Evolutionary conservation across 2,329 filamentous ascomycete species (phyloP).

Genomic region (Hypoxylon sp.): DNA sequence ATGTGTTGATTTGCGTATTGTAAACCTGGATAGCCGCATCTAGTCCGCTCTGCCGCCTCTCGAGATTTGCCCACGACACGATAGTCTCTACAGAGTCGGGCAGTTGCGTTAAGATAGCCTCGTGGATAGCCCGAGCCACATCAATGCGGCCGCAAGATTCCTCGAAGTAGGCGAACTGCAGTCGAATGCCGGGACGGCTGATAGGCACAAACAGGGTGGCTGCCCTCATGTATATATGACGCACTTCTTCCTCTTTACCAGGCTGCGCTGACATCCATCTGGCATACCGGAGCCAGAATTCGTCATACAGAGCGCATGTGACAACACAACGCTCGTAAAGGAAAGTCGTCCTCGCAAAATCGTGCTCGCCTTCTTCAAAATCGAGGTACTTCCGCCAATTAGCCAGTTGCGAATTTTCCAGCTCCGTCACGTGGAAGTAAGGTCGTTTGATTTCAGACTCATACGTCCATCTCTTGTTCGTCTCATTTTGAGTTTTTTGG

Average conservation of each 20-base stretch:
- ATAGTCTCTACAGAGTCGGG: conserved; percentile 90
- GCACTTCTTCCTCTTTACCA: conserved; percentile 87
- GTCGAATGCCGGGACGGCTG: conserved; percentile 81
- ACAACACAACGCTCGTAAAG: conserved; percentile 95
- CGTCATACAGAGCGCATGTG: conserved; percentile 93
- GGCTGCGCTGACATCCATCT: conserved; percentile 89
- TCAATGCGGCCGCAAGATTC: conserved; percentile 83
- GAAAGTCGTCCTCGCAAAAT: conserved; percentile 79
- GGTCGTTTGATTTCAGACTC: conserved; percentile 95
- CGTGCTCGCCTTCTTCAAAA: conserved; percentile 89
- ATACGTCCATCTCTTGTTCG: conserved; percentile 92
- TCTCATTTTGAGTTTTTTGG: conserved; percentile 84
- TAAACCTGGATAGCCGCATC: conserved; percentile 87
- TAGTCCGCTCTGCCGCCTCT: conserved; percentile 83
- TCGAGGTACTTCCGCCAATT: conserved; percentile 98
- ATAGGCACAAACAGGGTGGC: conserved; percentile 88
- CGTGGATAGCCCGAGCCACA: conserved; percentile 85
- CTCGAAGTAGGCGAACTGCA: conserved; percentile 96
- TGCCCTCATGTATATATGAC: conserved; percentile 91
- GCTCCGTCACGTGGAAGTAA: conserved; percentile 95
- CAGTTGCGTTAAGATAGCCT: conserved; percentile 78
- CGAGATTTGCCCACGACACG: conserved; percentile 85
- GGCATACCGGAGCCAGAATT: conserved; percentile 98
- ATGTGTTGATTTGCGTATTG: conserved; percentile 81
- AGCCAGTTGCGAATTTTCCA: conserved; percentile 83